Base-by-base conservation (phyloP, 352 stramenopile species). In the Poterioochromonas sp. region DNA sequence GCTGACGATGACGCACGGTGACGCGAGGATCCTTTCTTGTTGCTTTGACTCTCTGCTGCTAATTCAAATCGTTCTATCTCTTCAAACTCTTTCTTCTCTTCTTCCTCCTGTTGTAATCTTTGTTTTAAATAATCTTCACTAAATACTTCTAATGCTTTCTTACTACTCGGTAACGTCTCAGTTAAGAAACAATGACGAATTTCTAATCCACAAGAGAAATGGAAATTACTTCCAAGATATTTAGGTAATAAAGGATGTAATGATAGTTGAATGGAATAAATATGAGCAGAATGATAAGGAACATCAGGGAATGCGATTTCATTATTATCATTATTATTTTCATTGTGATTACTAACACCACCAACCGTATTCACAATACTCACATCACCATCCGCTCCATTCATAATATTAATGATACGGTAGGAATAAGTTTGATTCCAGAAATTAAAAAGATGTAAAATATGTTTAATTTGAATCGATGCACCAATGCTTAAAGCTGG, bases 141-240 rank as follows among this genome's bases (percentile, higher is more conserved):
- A 26, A 58, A 58, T 15, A 58, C 47, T 58, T 58, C 47, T 26
- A 58, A 58, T 15, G 47, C 47, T 15, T 26, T 15, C 26, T 58
- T 58, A 15, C 15, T 58, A 26, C 26, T 26, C 15, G 26, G 15
- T 32, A 22, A 22, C 5, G 47, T 29, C 20, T 76, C 73, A 41
- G 44, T 73, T 37, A 64, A 76, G 63, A 83, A 77, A 79, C 89
- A 88, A 0, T 65, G 82, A 44, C 79, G 29, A 12, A 91, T 83
- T 76, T 91, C 87, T 70, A 86, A 85, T 1, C 87, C 86, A 80
- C 85, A 88, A 2, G 84, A 87, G 79, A 90, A 90, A 79, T 91
- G 87, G 32, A 91, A 82, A 68, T 89, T 84, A 79, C 83, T 88
- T 18, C 87, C 87, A 51, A 91, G 84, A 80, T 90, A 91, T 76